Evolutionary conservation across 2,329 filamentous ascomycete genomes (phyloP).

Genomic region (Beauveria rudraprayagi): DNA sequence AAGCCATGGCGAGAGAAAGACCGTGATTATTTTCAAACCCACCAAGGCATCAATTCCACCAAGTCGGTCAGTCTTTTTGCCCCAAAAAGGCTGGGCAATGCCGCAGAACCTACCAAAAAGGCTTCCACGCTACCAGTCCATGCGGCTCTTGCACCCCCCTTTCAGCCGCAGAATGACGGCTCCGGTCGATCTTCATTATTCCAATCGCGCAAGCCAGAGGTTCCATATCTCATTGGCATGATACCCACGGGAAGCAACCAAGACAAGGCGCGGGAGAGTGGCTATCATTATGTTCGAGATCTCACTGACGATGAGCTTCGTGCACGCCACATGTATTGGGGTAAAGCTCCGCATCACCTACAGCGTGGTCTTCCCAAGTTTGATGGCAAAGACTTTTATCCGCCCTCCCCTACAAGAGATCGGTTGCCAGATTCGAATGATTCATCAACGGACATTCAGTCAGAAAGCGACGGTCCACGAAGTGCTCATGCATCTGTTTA

Average conservation of each 20-base stretch:
- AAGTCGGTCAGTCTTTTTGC: slow-evolving; percentile 20
- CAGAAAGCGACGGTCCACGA: slow-evolving; percentile 1
- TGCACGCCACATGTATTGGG: slow-evolving; percentile 54
- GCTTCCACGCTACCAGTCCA: slow-evolving; percentile 33
- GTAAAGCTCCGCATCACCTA: slow-evolving; percentile 42
- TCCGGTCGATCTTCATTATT: neutral
- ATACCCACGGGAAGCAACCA: slow-evolving; percentile 37
- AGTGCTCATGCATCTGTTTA: slow-evolving; percentile 3
- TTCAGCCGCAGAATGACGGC: slow-evolving; percentile 29
- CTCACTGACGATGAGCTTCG: slow-evolving; percentile 51
- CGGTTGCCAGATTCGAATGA: slow-evolving; percentile 11
- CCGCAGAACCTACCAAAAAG: slow-evolving; percentile 23
- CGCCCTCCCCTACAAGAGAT: slow-evolving; percentile 43
- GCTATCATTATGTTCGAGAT: slow-evolving; percentile 48
- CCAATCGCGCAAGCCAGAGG: neutral
- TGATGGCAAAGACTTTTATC: slow-evolving; percentile 58
- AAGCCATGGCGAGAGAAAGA: slow-evolving; percentile 13
- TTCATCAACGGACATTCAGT: neutral
- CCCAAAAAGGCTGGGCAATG: slow-evolving; percentile 15
- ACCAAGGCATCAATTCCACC: slow-evolving; percentile 20
- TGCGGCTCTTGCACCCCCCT: slow-evolving; percentile 41
- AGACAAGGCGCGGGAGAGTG: slow-evolving; percentile 33
- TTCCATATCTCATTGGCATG: slow-evolving; percentile 48
- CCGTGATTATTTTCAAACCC: slow-evolving; percentile 14
- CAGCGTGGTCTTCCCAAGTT: slow-evolving; percentile 52